Base-by-base conservation (phyloP, 2,329 filamentous ascomycete genomes). In the Claviceps cyperi region DNA sequence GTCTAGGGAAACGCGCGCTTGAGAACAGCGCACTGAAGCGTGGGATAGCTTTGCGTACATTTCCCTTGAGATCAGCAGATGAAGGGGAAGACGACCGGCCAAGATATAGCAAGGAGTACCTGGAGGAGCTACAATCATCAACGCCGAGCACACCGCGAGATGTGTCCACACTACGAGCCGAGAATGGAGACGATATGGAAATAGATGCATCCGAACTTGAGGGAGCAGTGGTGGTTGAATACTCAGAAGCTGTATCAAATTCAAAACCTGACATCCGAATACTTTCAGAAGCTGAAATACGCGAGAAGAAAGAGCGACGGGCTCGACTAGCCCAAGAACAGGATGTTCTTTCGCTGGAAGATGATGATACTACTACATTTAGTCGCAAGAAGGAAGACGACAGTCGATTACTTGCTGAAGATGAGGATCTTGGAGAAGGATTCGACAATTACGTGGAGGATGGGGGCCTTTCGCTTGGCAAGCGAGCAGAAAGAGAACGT, bases 361-460 rank as follows among this genome's bases (percentile, higher is more conserved):
- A 76, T 36, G 73, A 73, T n/a, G 75, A 76, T n/a, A 72, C 75
- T 19, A 60, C 61, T 28, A 61, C 66, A 7, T 56, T 55, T 19
- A 53, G 55, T 2, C 66, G 56, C 17, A 78, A 79, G 55, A 79
- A 82, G 58, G 80, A 84, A 55, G 76, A 79, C 36, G 77, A 89
- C 53, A 85, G 84, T 5, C 77, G 91, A 1, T 75, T 97, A 2
- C 77, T 89, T 5, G 78, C 76, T 41, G 89, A 96, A 36, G 91
- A 97, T 58, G 91, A 97, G 62, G 88, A 97, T 60, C 76, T 96
- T 0, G 86, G 86, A 38, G 92, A 97, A 67, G 90, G 89, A 0
- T 97, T 94, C 58, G 91, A 97, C 53, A 84, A 91, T 50, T 95
- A 86, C 58, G 86, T 92, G 8, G 86, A 92, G 40, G 87, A 95